Base-by-base conservation (phyloP, 2,329 filamentous ascomycete species). In the Torrubiellomyces zombiae region DNA sequence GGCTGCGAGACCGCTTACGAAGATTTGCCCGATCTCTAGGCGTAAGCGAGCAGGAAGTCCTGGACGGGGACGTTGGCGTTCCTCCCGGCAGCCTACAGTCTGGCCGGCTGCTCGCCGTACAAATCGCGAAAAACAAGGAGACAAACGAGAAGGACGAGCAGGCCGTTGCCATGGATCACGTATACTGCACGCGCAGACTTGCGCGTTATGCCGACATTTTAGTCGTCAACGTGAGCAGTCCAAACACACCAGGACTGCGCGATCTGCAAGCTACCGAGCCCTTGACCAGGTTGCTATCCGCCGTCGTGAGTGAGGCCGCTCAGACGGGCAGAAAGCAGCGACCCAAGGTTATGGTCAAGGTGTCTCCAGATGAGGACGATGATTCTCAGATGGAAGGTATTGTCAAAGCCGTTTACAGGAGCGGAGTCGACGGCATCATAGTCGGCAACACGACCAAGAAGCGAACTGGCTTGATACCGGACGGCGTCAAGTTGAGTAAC, bases 221-320 rank as follows among this genome's bases (percentile, higher is more conserved):
- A n/a, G 86, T 95, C 6, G 89, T 98, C 43, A 98, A 98, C 42
- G 89, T 98, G 24, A 93, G 83, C 43, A 91, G 80, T 39, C 89
- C 89, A 14, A 98, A 98, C 54, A 95, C 86, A 0, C 86, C 86
- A 0, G 86, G 89, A 0, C 63, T 95, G 24, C 71, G 89, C 14
- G 77, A 82, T 28, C 59, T 98, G 18, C 89, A 98, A 53, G 78
- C 79, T 3, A 68, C 75, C 0, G 82, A 78, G 35, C 86, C 85
- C 1, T 56, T 98, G 28, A 86, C 82, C 3, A 60, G 68, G 20
- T 75, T 98, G 23, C 56, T 98, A 20, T 67, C 63, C 7, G 79
- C 80, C 1, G 86, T 95, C 0, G 86, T 95, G 2, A 60, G 69
- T 10, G 79, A 86, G 28, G 83, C 83, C 1, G 58, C 67, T 37